phyloP scores from a whole-genome alignment of 257 asterid genomes.

The Lycium ferocissimum region DNA sequence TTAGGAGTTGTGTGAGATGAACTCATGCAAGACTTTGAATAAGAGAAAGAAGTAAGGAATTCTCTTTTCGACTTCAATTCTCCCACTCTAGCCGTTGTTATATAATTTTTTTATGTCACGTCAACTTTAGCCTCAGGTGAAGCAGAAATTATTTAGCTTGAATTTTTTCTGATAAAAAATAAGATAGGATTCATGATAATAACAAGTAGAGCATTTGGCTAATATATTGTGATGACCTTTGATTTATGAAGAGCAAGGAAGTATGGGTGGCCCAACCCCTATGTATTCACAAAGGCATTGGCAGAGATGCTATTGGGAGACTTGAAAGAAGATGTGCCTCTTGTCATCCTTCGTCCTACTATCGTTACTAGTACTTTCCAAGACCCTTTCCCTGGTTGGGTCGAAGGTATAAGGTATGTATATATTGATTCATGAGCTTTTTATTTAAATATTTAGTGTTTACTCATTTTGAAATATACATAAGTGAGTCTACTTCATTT shows the following conservation, averaged over 20 bases:
- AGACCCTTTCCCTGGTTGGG: slow-evolving; percentile 93
- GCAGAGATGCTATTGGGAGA: slow-evolving; percentile 76
- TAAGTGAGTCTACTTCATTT: neutral
- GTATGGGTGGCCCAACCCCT: slow-evolving; percentile 90
- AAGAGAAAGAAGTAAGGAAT: too few species aligned
- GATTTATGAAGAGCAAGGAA: slow-evolving; percentile 58
- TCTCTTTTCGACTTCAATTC: too few species aligned
- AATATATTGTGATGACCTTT: neutral
- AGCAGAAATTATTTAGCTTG: too few species aligned
- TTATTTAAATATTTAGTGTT: too few species aligned
- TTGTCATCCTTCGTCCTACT: slow-evolving; percentile 75
- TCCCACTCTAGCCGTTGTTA: too few species aligned
- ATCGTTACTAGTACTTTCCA: slow-evolving; percentile 71
- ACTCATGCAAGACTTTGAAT: too few species aligned
- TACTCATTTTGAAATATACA: too few species aligned
- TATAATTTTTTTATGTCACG: too few species aligned
- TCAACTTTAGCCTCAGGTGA: too few species aligned
- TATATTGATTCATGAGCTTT: too few species aligned
- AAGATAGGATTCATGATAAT: neutral
- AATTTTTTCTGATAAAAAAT: too few species aligned
- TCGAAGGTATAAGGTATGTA: slow-evolving; percentile 76
- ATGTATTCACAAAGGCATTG: slow-evolving; percentile 83
- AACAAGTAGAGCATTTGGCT: neutral
- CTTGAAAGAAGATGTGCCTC: slow-evolving; percentile 50
- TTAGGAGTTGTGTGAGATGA: too few species aligned